Evolutionary conservation across 805 yeast species (phyloP).

Genomic region (Saccharomycopsis sp.): DNA sequence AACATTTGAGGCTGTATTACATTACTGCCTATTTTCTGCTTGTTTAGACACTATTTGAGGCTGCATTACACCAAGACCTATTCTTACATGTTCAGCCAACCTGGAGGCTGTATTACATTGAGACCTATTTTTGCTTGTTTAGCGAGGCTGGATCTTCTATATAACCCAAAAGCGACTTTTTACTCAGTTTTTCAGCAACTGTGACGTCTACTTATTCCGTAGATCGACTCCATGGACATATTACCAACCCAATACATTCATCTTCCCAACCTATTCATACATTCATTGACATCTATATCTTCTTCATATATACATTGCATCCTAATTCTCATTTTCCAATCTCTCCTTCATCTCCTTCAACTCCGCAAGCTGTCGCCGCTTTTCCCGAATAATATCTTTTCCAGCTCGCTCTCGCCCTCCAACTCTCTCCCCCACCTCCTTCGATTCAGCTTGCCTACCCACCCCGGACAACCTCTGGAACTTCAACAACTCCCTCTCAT

Average conservation of each 20-base stretch:
- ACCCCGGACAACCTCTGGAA: background rate
- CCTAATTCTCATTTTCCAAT: background rate
- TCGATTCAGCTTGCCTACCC: background rate
- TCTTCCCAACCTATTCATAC: too few species aligned
- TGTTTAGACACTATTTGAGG: too few species aligned
- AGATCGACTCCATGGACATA: too few species aligned
- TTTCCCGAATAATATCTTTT: background rate
- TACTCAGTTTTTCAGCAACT: background rate
- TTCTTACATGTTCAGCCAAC: too few species aligned
- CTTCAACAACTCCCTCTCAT: slow-evolving; percentile 14
- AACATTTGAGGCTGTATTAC: too few species aligned
- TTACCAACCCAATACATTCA: too few species aligned
- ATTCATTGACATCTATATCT: background rate
- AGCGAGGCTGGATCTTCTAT: too few species aligned
- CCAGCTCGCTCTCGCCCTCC: background rate
- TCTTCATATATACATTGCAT: background rate
- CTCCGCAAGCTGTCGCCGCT: slow-evolving; percentile 1
- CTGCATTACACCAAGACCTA: too few species aligned
- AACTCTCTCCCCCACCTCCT: background rate
- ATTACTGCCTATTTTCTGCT: too few species aligned
- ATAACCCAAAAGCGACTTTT: too few species aligned
- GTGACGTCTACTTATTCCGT: background rate
- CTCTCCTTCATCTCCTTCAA: slow-evolving; percentile 4
- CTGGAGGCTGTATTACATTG: too few species aligned
- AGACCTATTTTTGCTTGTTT: too few species aligned